Base-by-base conservation (phyloP, 176 grass and related monocot genomes). In the Lolium multiflorum region DNA sequence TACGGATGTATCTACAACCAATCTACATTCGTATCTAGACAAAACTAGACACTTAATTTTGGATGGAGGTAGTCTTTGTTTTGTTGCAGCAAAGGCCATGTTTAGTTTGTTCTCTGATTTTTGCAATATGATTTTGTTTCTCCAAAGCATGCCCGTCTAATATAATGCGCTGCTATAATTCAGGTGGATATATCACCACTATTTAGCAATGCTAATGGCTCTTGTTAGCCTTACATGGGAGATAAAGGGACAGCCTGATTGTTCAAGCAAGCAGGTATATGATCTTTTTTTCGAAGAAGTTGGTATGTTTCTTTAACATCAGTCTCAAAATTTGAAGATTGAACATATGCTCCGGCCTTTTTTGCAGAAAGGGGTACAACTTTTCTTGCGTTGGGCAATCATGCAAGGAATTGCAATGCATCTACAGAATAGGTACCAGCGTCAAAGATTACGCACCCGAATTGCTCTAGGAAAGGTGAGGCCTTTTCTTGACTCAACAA, bases 171-270 rank as follows among this genome's bases (percentile, higher is more conserved):
- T 81, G 18, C 39, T 68, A 60, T 87, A 17, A 85, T 83, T 84
- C 49, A 97, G 97, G 97, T 98, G 97, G 97, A 98, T 98, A 91
- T 98, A 91, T 55, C 97, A 98, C 85, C 97, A 98, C 78, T 98
- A 98, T 71, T 93, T 93, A 83, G 97, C 97, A 55, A 98, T 98
- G 92, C 24, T 92, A 74, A 98, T 98, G 94, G 94, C 97, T 66
- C 92, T 98, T 88, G 86, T 98, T 66, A 98, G 97, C 76, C 92
- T 98, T 82, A 98, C 97, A 62, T 98, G 97, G 97, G 97, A 96
- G 77, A 90, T 98, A 88, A 96, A 96, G 77, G 90, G 94, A 69
- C 88, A 98, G 38, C 90, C 97, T 80, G 94, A 98, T 88, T 98
- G 97, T 88, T 91, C 86, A 39, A 94, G 41, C 58, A 98, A 98